Conservation (phyloP, 805 yeast species). For the Hanseniaspora jakobsenii region DNA sequence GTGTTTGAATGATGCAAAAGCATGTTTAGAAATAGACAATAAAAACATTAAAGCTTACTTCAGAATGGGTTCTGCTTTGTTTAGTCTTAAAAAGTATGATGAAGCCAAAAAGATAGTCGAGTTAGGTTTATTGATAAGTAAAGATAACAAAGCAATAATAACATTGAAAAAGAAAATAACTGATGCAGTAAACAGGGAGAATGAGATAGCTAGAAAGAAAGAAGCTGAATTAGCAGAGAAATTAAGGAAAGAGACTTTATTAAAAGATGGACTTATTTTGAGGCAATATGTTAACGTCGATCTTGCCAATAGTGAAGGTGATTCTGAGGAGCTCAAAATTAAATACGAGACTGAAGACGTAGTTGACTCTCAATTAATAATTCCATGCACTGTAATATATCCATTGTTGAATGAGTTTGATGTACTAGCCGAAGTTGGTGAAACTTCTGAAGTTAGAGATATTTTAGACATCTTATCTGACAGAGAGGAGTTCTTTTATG, state of each 20-base stretch:
- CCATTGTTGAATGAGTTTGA: conserved; percentile 81
- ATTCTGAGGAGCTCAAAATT: conserved; percentile 41
- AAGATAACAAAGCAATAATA: conserved; percentile 44
- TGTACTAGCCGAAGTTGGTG: conserved; percentile 62
- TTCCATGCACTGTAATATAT: conserved; percentile 70
- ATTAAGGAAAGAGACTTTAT: conserved; percentile 18
- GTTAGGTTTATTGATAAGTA: conserved; percentile 54
- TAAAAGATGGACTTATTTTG: conserved; percentile 48
- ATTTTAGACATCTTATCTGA: conserved; percentile 47
- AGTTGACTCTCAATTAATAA: conserved; percentile 62
- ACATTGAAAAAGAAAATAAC: conserved; percentile 34
- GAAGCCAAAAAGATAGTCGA: conserved; percentile 59
- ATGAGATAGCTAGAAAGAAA: too few relatives aligned
- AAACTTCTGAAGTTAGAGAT: conserved; percentile 54
- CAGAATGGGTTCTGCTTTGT: conserved; percentile 73
- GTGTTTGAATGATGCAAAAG: conserved; percentile 76
- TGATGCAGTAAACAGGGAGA: too few relatives aligned
- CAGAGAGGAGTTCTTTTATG: conserved; percentile 60
- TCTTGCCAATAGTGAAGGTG: conserved; percentile 44
- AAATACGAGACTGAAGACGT: conserved; percentile 54
- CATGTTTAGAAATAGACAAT: conserved; percentile 53
- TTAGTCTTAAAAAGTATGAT: conserved; percentile 50
- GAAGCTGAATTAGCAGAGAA: too few relatives aligned
- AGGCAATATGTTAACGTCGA: conserved; percentile 44
- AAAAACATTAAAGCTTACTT: conserved; percentile 71